Percentiles rank a stretch among this genome's conserved stretches.
These are phyloP conservation scores for Sphenostylis stenocarpa DNA, from an alignment of 306 rosid genomes.

Conservation along the genomic window DNA sequence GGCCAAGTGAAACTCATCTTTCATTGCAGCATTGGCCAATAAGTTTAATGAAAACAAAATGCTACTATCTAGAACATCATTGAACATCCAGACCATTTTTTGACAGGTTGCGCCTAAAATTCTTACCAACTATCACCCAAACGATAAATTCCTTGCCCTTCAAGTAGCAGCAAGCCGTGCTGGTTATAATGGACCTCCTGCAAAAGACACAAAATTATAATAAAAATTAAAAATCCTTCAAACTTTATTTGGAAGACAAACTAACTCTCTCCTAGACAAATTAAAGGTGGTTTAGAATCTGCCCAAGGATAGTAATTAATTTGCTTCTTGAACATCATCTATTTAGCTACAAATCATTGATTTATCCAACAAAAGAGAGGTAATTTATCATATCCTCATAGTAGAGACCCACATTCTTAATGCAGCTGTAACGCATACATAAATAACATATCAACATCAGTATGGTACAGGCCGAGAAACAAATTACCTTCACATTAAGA, in stretches of 20 bases:
- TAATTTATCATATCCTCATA: constrained; percentile 6
- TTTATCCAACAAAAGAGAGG: neutral
- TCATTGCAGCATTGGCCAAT: neutral
- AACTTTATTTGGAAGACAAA: constrained; percentile 1
- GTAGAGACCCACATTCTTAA: neutral
- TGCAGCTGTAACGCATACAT: neutral
- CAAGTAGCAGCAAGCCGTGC: constrained; percentile 89
- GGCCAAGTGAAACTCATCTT: constrained; percentile 25
- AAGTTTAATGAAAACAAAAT: constrained; percentile 24
- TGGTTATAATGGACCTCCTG: constrained; percentile 98
- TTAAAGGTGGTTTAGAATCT: neutral
- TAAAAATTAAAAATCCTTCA: neutral
- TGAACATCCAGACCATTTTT: constrained; percentile 11
- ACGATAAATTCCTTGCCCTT: constrained; percentile 94
- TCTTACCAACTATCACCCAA: constrained; percentile 91
- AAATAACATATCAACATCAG: constrained; percentile 1
- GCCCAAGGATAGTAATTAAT: neutral
- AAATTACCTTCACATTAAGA: constrained; percentile 84
- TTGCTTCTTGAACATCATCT: neutral
- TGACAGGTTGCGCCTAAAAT: constrained; percentile 10
- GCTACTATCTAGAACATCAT: constrained; percentile 20
- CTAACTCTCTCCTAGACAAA: neutral
- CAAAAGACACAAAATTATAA: constrained; percentile 26
- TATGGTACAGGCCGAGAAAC: constrained; percentile 1
- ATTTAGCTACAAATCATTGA: neutral